These are phyloP conservation scores for Colletotrichum sp. DNA, from an alignment of 2,329 filamentous ascomycete species.

Conservation along the genomic window DNA sequence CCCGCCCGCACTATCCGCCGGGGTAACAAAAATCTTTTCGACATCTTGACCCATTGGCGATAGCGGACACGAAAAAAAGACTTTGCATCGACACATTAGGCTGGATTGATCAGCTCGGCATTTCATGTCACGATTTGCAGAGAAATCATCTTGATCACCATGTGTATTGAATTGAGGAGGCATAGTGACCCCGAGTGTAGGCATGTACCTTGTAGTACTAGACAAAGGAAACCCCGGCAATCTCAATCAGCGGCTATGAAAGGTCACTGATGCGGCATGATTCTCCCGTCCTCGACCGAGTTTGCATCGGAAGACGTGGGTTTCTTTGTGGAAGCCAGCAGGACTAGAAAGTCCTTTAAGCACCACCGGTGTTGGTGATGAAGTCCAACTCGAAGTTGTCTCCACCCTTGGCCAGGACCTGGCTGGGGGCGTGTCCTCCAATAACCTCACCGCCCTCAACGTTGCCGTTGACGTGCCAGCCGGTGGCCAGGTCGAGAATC, in stretches of 20 bases:
- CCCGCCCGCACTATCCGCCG: too few species aligned
- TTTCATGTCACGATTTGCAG: neutral
- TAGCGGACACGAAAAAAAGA: neutral
- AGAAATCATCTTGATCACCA: neutral
- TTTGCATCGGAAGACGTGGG: neutral
- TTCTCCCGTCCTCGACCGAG: neutral
- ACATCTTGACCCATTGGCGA: too few species aligned
- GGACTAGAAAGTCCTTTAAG: neutral
- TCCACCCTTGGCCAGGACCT: neutral
- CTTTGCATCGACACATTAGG: too few species aligned
- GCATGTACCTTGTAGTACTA: neutral
- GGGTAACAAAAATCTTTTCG: too few species aligned
- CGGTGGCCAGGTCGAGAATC: neutral
- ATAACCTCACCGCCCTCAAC: neutral
- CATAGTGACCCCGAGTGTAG: neutral
- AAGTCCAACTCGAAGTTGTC: neutral
- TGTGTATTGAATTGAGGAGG: neutral
- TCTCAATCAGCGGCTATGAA: neutral
- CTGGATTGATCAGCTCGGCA: too few species aligned
- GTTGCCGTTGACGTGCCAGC: neutral
- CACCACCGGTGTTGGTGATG: neutral
- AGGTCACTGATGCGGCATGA: rapidly evolving
- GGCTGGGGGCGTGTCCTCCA: neutral
- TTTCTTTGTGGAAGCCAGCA: neutral
- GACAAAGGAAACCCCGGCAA: neutral